These are phyloP conservation scores for Aspergillus wentii DNA, from an alignment of 495 filamentous ascomycete genomes.

Conservation along the genomic window DNA sequence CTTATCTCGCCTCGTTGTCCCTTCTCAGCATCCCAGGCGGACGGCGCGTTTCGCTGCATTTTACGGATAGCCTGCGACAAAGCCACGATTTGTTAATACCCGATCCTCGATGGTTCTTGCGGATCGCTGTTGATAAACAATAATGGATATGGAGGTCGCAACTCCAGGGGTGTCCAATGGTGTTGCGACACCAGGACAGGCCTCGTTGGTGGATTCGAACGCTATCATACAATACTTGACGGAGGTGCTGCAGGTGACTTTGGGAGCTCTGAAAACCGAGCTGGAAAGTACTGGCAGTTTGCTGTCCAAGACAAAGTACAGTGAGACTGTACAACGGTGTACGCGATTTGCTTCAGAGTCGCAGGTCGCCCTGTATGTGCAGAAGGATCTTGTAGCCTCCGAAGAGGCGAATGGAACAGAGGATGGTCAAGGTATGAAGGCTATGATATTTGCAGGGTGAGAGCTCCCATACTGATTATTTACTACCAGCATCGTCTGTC, in stretches of 20 bases:
- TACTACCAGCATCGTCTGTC: conserved; percentile 17
- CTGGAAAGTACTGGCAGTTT: conserved; percentile 76
- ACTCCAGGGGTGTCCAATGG: conserved; percentile 43
- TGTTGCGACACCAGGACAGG: conserved; percentile 32
- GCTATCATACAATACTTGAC: conserved; percentile 73
- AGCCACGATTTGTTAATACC: neutral
- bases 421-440: conserved; percentile 38
- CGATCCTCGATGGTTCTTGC: conserved; percentile 28
- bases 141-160: conserved; percentile 46
- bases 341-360: conserved; percentile 83
- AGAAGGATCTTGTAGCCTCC: conserved; percentile 68
- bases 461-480: conserved; percentile 7
- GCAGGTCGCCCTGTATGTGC: conserved; percentile 82
- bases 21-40: too few relatives aligned
- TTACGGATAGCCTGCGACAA: neutral
- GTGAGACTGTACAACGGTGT: conserved; percentile 81
- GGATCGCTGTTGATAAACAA: conserved; percentile 16
- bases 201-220: conserved; percentile 49
- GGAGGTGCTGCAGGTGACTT: conserved; percentile 72
- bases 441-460: neutral
- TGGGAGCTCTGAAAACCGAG: conserved; percentile 78
- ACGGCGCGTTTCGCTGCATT: neutral
- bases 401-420: conserved; percentile 46
- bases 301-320: conserved; percentile 62
- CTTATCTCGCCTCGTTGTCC: too few relatives aligned